phyloP scores from a whole-genome alignment of 345 rosid genomes.

The Eucalyptus marginata region DNA sequence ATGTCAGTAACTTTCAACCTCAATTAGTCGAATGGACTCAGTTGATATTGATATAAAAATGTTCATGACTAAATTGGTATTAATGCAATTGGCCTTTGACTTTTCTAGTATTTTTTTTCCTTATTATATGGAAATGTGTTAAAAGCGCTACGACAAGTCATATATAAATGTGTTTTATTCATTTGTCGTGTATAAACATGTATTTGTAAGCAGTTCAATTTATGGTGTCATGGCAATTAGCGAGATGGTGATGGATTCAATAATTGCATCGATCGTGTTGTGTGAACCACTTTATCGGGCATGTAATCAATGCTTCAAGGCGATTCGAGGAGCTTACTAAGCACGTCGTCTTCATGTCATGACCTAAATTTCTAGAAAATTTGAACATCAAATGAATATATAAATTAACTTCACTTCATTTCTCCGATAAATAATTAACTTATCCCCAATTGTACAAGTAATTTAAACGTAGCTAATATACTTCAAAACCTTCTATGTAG shows the following conservation, averaged over 20 bases:
- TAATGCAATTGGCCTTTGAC: accelerated
- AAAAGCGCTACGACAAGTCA: accelerated
- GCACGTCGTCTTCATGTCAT: accelerated
- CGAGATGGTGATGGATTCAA: neutral
- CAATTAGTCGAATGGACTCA: accelerated
- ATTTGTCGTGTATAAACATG: no score
- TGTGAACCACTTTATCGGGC: neutral
- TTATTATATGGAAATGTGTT: neutral
- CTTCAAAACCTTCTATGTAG: no score
- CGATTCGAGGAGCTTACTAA: no score
- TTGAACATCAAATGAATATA: no score
- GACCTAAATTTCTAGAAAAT: no score
- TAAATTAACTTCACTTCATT: no score
- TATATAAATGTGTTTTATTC: no score
- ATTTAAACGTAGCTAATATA: no score
- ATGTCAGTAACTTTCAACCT: accelerated
- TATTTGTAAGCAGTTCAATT: neutral
- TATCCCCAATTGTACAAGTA: no score
- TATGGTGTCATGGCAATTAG: neutral
- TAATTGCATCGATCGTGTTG: accelerated
- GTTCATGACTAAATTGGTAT: accelerated
- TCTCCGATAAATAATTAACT: no score
- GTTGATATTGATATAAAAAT: no score
- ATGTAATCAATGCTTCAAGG: neutral
- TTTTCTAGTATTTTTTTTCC: no score